Evolutionary conservation across 2,329 filamentous ascomycete species (phyloP).

Genomic region (Aureobasidium sp.): DNA sequence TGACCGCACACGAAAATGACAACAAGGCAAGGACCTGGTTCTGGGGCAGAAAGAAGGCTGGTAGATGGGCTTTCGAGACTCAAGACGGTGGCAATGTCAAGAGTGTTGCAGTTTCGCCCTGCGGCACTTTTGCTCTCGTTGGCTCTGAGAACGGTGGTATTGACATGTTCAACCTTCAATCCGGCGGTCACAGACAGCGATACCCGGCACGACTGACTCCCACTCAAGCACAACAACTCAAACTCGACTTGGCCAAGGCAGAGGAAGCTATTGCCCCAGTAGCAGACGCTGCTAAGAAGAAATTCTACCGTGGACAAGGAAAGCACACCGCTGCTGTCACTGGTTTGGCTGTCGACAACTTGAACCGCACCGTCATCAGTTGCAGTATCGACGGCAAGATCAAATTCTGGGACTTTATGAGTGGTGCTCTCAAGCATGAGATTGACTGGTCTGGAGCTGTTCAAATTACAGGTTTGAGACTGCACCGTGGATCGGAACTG

Average conservation of each 20-base stretch:
- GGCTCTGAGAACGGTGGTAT: slow-evolving; percentile 86
- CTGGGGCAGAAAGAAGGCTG: slow-evolving; percentile 94
- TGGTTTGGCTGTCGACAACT: slow-evolving; percentile 86
- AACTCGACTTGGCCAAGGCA: slow-evolving; percentile 60
- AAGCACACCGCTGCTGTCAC: slow-evolving; percentile 87
- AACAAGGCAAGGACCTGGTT: slow-evolving; percentile 95
- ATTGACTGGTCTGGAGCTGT: slow-evolving; percentile 86
- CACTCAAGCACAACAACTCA: slow-evolving; percentile 80
- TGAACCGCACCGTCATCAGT: slow-evolving; percentile 88
- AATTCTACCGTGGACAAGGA: slow-evolving; percentile 60
- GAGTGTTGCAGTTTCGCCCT: slow-evolving; percentile 89
- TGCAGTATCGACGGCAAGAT: slow-evolving; percentile 92
- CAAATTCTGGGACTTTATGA: slow-evolving; percentile 98
- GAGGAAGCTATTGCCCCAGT: slow-evolving; percentile 48
- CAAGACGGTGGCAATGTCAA: slow-evolving; percentile 83
- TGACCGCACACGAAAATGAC: slow-evolving; percentile 92
- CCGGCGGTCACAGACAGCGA: slow-evolving; percentile 85
- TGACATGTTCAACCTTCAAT: slow-evolving; percentile 98
- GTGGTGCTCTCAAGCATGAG: slow-evolving; percentile 80
- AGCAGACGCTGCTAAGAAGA: slow-evolving; percentile 34
- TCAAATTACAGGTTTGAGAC: slow-evolving; percentile 78
- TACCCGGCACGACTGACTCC: slow-evolving; percentile 86
- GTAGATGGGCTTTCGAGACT: slow-evolving; percentile 92
- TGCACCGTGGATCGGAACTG: slow-evolving; percentile 85
- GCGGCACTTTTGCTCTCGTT: slow-evolving; percentile 92